These are phyloP conservation scores for Eleusine indica DNA, from an alignment of 176 grass and related monocot genomes.

Conservation along the genomic window DNA sequence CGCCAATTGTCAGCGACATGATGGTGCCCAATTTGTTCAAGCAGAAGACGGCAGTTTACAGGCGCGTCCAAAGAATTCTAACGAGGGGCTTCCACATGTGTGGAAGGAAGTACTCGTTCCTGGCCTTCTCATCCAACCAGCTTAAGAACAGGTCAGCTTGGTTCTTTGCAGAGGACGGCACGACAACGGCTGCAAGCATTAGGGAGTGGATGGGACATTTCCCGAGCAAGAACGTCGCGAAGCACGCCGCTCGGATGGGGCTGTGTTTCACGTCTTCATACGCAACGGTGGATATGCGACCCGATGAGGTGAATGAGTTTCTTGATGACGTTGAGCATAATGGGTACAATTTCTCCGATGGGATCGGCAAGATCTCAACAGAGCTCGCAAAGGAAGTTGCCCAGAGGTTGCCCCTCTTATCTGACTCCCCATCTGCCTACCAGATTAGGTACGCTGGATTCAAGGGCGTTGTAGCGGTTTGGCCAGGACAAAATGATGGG, in stretches of 20 bases:
- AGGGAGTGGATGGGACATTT: slow-evolving; percentile 80
- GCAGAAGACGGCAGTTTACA: slow-evolving; percentile 74
- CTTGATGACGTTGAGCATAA: slow-evolving; percentile 61
- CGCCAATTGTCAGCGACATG: slow-evolving; percentile 66
- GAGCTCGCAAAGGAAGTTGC: slow-evolving; percentile 80
- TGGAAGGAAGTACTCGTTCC: slow-evolving; percentile 76
- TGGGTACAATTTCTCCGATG: slow-evolving; percentile 75
- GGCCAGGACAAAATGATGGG: slow-evolving; percentile 52
- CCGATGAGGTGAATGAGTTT: slow-evolving; percentile 40
- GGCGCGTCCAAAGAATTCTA: slow-evolving; percentile 54
- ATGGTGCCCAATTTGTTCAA: slow-evolving; percentile 54
- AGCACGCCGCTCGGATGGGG: slow-evolving; percentile 80
- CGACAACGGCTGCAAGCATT: slow-evolving; percentile 47
- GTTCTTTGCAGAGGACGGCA: slow-evolving; percentile 80
- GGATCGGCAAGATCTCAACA: slow-evolving; percentile 70
- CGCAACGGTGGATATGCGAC: slow-evolving; percentile 59
- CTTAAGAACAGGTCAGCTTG: slow-evolving; percentile 80
- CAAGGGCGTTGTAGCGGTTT: slow-evolving; percentile 82
- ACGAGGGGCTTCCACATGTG: slow-evolving; percentile 71
- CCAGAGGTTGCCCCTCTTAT: slow-evolving; percentile 49
- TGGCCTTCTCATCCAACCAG: slow-evolving; percentile 89
- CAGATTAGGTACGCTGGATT: slow-evolving; percentile 88
- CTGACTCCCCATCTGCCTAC: slow-evolving; percentile 73
- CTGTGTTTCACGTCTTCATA: slow-evolving; percentile 93
- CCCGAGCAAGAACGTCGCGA: slow-evolving; percentile 67